These are phyloP conservation scores for Oryza meyeriana DNA, from an alignment of 176 grass and related monocot species.

Conservation along the genomic window DNA sequence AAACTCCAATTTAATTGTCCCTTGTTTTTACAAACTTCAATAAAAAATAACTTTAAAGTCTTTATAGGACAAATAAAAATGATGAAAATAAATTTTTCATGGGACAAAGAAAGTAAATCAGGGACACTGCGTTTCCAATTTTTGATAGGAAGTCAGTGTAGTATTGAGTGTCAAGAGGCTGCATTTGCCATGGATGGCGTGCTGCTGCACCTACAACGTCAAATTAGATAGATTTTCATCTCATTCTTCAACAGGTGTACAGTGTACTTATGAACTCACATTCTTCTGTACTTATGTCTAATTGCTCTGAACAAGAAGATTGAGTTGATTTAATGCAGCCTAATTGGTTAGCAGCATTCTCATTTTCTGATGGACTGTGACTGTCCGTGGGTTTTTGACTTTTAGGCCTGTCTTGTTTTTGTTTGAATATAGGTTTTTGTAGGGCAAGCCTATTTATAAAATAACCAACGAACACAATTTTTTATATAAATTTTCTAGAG, in stretches of 20 bases:
- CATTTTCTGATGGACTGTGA: neutral
- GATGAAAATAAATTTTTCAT: too few species aligned
- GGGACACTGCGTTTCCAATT: neutral
- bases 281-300: neutral
- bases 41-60: too few species aligned
- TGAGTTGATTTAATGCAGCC: neutral
- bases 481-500: too few species aligned
- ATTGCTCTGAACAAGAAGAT: neutral
- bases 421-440: too few species aligned
- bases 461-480: too few species aligned
- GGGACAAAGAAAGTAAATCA: too few species aligned
- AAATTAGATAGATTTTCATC: neutral
- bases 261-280: neutral
- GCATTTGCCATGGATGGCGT: neutral
- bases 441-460: too few species aligned
- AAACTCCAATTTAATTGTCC: too few species aligned
- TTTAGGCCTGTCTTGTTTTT: too few species aligned
- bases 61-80: too few species aligned
- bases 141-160: slow-evolving; percentile 7
- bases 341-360: neutral
- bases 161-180: slow-evolving; percentile 11
- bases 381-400: neutral
- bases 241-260: slow-evolving; percentile 20
- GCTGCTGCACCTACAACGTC: neutral
- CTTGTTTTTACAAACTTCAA: too few species aligned